These are phyloP conservation scores for Arachis monticola DNA, from an alignment of 331 rosid species.

Conservation along the genomic window DNA sequence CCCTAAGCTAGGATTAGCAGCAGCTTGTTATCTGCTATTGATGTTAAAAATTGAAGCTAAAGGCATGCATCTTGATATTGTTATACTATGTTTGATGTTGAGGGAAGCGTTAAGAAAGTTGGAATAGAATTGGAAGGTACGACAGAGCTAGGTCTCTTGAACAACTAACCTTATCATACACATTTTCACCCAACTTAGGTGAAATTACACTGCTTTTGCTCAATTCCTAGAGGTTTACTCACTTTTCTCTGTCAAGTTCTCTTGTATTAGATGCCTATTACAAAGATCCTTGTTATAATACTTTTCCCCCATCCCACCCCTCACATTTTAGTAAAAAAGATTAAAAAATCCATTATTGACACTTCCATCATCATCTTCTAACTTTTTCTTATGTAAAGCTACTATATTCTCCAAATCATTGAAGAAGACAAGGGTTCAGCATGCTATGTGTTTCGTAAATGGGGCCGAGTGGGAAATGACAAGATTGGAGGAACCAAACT, in stretches of 20 bases:
- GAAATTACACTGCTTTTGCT: no score
- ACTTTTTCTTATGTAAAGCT: conserved; percentile 56
- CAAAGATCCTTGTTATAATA: conserved; percentile 2
- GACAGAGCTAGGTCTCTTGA: no score
- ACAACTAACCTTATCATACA: no score
- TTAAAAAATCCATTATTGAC: not conserved
- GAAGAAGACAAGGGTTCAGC: conserved; percentile 86
- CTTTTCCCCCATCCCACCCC: not conserved
- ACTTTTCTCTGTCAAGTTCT: conserved; percentile 1
- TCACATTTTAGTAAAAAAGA: not conserved
- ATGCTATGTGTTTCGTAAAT: conserved; percentile 89
- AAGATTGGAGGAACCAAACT: conserved; percentile 87
- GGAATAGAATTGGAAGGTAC: no score
- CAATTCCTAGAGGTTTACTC: no score
- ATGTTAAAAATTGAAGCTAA: conserved; percentile 25
- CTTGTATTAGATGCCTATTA: not conserved
- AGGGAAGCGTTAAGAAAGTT: not conserved
- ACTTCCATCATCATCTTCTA: conserved; percentile 28
- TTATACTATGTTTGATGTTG: conserved; percentile 16
- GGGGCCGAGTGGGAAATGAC: conserved; percentile 98
- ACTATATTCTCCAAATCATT: conserved; percentile 88
- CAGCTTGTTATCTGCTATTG: conserved; percentile 17
- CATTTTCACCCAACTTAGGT: no score
- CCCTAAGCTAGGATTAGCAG: conserved; percentile 1
- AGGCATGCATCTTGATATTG: conserved; percentile 25